Evolutionary conservation across 2,329 filamentous ascomycete genomes (phyloP), one percentile per base, ranked within the genome.

Genomic region (Scopulariopsis brevicaulis): DNA sequence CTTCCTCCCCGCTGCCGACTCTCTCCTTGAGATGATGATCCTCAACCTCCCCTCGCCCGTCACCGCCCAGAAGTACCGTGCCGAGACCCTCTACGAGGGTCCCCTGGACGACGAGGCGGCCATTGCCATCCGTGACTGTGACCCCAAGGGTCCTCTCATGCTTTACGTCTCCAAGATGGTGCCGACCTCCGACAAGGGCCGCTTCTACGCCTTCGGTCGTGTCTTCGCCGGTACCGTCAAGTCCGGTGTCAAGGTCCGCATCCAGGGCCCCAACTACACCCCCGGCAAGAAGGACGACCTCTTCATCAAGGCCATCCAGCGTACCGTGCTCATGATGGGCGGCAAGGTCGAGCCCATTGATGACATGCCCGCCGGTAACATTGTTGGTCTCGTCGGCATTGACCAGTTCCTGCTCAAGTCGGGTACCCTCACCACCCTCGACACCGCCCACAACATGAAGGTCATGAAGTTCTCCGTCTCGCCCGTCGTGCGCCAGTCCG

Each of bases 381-480:
- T 99, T 83, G 87, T 96, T 71, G 94, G 94, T 84, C 85, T 99
- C 70, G 94, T 99, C 73, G 94, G 94, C 87, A 90, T 99, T 69
- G 94, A 99, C 76, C 94, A 99, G 86, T 99, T 97, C 90, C 83
- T 99, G 83, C 91, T 99, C 83, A 99, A 99, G 88, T 97, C 94
- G 75, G 94, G 94, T 88, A 99, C 94, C 71, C 89, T 99, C 70
- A 96, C 92, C 78, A 97, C 93, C 74, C 86, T 83, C 73, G 94
- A 99, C 67, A 95, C 90, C 65, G 93, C 94, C 74, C 94, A 99
- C 88, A 99, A 99, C 87, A 81, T 99, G 71, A 97, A 97, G 88
- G 94, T 99, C 80, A 99, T 99, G 94, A 97, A 96, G 84, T 99
- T 99, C 89, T 99, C 94, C 72, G 94, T 99, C 75, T 97, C 94